A percentile compares a stretch with the other conserved stretches of the same genome.
Evolutionary conservation across 441 rosid genomes (phyloP).

Genomic region (Populus tomentosa): DNA sequence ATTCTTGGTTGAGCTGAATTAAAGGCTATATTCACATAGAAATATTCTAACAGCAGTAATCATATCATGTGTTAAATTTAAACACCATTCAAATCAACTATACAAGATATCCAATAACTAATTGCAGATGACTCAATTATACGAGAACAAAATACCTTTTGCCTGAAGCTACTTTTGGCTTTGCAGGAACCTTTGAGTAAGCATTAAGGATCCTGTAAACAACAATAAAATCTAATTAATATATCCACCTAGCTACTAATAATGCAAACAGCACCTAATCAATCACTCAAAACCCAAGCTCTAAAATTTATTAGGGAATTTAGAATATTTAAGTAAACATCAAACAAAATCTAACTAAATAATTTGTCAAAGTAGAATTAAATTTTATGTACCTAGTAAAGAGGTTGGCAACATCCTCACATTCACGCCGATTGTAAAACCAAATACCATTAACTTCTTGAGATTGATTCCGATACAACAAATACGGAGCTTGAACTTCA

Average conservation of each 20-base stretch:
- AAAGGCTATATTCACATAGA: background rate
- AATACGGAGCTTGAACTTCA: constrained; percentile 66
- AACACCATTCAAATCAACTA: background rate
- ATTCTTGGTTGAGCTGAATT: background rate
- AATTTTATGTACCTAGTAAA: constrained; percentile 43
- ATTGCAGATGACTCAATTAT: background rate
- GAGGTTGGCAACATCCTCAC: constrained; percentile 67
- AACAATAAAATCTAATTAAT: background rate
- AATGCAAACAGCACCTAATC: background rate
- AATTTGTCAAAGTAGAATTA: background rate
- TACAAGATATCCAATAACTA: background rate
- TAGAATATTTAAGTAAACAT: background rate
- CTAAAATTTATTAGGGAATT: background rate
- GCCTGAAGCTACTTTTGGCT: constrained; percentile 43
- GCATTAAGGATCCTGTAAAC: constrained; percentile 59
- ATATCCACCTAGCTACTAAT: background rate
- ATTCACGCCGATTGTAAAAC: constrained; percentile 66
- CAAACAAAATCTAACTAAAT: background rate
- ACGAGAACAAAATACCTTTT: constrained; percentile 40
- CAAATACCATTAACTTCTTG: constrained; percentile 84
- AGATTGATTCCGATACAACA: constrained; percentile 56
- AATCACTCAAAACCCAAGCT: background rate
- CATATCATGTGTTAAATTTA: background rate
- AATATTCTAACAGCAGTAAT: background rate
- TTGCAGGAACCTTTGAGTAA: constrained; percentile 61